These are phyloP conservation scores for Microstegium vimineum DNA, from an alignment of 176 grass and related monocot species.

Conservation along the genomic window DNA sequence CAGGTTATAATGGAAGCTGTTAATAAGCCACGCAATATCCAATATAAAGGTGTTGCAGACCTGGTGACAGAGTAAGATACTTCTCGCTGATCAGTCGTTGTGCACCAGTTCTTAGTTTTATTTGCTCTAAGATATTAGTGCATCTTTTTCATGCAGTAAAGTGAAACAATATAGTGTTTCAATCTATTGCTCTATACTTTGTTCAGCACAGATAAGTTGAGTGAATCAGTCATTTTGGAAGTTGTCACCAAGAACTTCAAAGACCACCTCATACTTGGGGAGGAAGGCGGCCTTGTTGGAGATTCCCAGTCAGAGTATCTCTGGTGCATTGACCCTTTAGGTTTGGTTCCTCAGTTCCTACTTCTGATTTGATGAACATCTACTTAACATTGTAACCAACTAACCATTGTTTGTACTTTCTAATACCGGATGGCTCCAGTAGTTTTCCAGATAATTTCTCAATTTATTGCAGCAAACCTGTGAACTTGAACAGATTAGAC, in stretches of 20 bases:
- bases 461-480: not conserved
- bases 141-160: not conserved
- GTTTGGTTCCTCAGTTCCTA: conserved; percentile 39
- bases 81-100: conserved; percentile 2
- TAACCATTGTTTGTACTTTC: not conserved
- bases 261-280: conserved; percentile 95
- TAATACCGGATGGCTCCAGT: not conserved
- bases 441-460: not conserved
- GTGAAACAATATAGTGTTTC: not conserved
- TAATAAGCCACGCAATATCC: conserved; percentile 85
- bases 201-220: conserved; percentile 91
- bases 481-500: not conserved
- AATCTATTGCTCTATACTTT: conserved; percentile 25
- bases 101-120: not conserved
- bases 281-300: conserved; percentile 96
- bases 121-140: conserved; percentile 1
- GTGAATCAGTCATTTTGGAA: conserved; percentile 89
- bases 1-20: conserved; percentile 97
- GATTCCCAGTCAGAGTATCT: conserved; percentile 85
- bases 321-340: conserved; percentile 99
- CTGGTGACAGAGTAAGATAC: conserved; percentile 92
- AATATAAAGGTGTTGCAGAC: conserved; percentile 85
- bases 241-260: conserved; percentile 80
- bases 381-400: too few relatives aligned
- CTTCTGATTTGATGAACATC: conserved; percentile 6